A percentile compares a stretch with the other conserved stretches of the same genome.
Conservation (phyloP, 495 filamentous ascomycete genomes). For the Neurospora sp. region DNA sequence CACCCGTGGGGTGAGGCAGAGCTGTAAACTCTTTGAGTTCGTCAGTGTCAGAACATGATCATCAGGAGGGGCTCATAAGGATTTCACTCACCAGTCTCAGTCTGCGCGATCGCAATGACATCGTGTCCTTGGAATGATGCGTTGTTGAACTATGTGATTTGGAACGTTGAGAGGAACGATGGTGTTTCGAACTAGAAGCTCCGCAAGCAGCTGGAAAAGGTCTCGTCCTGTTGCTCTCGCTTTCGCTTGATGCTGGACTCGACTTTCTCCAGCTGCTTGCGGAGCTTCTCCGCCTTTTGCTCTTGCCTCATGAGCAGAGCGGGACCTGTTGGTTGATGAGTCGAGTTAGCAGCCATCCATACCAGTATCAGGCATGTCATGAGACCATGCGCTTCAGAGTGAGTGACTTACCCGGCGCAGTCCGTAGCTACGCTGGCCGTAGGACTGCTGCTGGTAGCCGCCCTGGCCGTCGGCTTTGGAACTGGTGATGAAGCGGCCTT, state of each 20-base stretch:
- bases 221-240: not conserved
- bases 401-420: not conserved
- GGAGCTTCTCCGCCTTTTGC: constrained; percentile 38
- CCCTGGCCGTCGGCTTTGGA: not conserved
- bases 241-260: constrained; percentile 48
- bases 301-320: constrained; percentile 30
- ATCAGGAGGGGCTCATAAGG: not conserved
- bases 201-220: too few relatives aligned
- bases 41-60: not conserved
- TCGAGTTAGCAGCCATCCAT: not conserved
- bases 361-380: not conserved
- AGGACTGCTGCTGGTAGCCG: not conserved
- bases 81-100: not conserved
- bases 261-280: constrained; percentile 39
- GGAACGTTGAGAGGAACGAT: not conserved
- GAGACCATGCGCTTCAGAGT: not conserved
- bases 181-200: not conserved
- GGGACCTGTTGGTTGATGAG: not conserved
- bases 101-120: too few relatives aligned
- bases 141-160: too few relatives aligned
- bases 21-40: not conserved
- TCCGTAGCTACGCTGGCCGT: not conserved
- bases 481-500: too few relatives aligned
- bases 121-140: too few relatives aligned
- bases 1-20: not conserved